Evolutionary conservation across 2,329 filamentous ascomycete species (phyloP), one percentile per base, ranked within the genome.

Genomic region (Diaporthe vexans): DNA sequence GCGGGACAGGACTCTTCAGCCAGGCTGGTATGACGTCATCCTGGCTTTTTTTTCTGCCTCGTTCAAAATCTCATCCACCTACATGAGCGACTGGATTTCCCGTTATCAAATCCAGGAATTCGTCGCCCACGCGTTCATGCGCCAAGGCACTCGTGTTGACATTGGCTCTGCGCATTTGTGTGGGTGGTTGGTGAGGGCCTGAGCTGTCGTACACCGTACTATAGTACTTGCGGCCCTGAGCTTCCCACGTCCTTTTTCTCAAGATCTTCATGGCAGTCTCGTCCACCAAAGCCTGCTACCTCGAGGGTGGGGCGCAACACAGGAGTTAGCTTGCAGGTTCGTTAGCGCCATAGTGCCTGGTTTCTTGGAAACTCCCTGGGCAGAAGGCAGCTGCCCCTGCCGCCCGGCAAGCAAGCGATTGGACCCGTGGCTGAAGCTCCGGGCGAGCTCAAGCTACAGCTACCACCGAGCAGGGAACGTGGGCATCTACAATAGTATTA

Each of bases 341-440:
- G 13, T 40, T 68, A 68, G 63, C 63, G 46, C 33, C 63, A 68
- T 48, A 48, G 40, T n/a, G 15, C 15, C 29, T 24, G 21, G 48
- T 68, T 68, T 54, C 63, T 68, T 68, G 63, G 63, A 68, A 68
- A 35, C 63, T 68, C 63, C 63, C 48, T 68, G 48, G 48, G 63
- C 48, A 26, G n/a, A 40, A 33, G n/a, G 37, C 63, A 40, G 63
- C 63, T 68, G 63, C 63, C 63, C 63, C 63, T 54, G 63, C 63
- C 26, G 48, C 24, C 63, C 52, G 63, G 63, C 33, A 54, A 26
- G 33, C 63, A 68, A 68, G 63, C 63, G 63, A 68, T 68, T 68
- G 63, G 63, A 40, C 63, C 29, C 17, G 46, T 40, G 21, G n/a
- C 33, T 54, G n/a, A 68, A 68, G 63, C 63, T 54, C 63, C 33